phyloP scores from a whole-genome alignment of 2,329 filamentous ascomycete genomes.

The Fusarium sp. region DNA sequence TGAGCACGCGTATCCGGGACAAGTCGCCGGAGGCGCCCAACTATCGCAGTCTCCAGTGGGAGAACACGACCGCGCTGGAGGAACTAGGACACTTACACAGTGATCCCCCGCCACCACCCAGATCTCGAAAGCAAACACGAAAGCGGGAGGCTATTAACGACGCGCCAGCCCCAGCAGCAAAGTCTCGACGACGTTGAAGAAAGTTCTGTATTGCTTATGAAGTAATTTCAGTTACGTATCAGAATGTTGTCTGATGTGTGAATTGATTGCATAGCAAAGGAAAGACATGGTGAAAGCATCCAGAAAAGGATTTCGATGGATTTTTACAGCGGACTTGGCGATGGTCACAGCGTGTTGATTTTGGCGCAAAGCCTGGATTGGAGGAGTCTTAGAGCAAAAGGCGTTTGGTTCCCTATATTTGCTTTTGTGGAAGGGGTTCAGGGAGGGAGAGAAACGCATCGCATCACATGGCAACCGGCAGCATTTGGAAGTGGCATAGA shows the following conservation, averaged over 20 bases:
- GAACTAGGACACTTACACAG: conserved; percentile 69
- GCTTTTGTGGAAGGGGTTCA: conserved; percentile 18
- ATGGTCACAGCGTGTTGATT: conserved; percentile 20
- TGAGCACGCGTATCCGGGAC: conserved; percentile 60
- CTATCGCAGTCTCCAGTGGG: conserved; percentile 65
- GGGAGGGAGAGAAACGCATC: conserved; percentile 9
- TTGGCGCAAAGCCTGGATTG: conserved; percentile 23
- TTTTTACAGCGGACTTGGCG: conserved; percentile 11
- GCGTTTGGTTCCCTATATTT: conserved; percentile 37
- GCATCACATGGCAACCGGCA: conserved; percentile 25
- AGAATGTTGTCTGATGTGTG: not conserved
- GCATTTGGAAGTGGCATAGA: conserved; percentile 33
- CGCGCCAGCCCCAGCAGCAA: conserved; percentile 45
- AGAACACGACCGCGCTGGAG: conserved; percentile 68
- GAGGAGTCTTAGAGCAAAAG: conserved; percentile 37
- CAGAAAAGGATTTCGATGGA: conserved; percentile 13
- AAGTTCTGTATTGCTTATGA: not conserved
- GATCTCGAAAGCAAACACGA: conserved; percentile 62
- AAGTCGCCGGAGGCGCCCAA: conserved; percentile 59
- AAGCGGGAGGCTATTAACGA: conserved; percentile 61
- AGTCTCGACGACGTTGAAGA: conserved; percentile 47
- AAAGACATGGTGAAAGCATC: conserved; percentile 4
- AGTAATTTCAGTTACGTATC: not conserved
- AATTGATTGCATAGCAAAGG: conserved; percentile 20
- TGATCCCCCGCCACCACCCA: conserved; percentile 64